Conservation (phyloP, 2,329 filamentous ascomycete species). For the Madurella mycetomatis region DNA sequence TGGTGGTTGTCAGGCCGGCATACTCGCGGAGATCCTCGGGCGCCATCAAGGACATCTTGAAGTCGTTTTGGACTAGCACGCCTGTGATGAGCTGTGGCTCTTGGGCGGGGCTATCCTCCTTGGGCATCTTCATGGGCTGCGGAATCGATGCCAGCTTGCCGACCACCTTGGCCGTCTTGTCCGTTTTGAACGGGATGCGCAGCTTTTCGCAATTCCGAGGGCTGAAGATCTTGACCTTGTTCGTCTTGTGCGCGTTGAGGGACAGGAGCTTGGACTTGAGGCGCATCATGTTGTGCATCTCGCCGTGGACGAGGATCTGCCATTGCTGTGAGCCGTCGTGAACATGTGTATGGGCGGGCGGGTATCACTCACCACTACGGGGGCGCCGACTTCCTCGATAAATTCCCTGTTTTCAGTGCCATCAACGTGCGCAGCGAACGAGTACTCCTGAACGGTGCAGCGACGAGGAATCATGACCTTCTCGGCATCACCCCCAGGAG, state of each 20-base stretch:
- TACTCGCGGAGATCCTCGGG: slow-evolving; percentile 95
- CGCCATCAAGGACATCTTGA: slow-evolving; percentile 95
- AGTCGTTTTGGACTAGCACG: slow-evolving; percentile 94
- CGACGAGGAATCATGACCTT: slow-evolving; percentile 87
- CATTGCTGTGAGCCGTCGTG: slow-evolving; percentile 1
- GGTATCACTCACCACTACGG: slow-evolving; percentile 72
- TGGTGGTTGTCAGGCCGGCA: slow-evolving; percentile 93
- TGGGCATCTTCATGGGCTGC: slow-evolving; percentile 50
- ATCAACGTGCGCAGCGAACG: slow-evolving; percentile 94
- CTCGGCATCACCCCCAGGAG: slow-evolving; percentile 66
- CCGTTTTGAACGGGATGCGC: slow-evolving; percentile 88
- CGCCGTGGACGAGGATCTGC: slow-evolving; percentile 91
- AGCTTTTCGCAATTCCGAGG: slow-evolving; percentile 94
- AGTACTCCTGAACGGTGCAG: slow-evolving; percentile 91
- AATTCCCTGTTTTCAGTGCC: slow-evolving; percentile 95
- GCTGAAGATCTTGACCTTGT: slow-evolving; percentile 87
- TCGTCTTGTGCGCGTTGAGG: slow-evolving; percentile 75
- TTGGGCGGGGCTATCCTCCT: slow-evolving; percentile 28
- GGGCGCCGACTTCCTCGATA: slow-evolving; percentile 87
- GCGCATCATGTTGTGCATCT: slow-evolving; percentile 97
- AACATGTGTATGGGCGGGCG: neutral
- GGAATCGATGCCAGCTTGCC: slow-evolving; percentile 82
- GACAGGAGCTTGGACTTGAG: slow-evolving; percentile 91
- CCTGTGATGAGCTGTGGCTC: slow-evolving; percentile 66
- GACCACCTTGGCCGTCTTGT: slow-evolving; percentile 94